Conservation (phyloP, 345 rosid genomes). For the Mangifera indica region DNA sequence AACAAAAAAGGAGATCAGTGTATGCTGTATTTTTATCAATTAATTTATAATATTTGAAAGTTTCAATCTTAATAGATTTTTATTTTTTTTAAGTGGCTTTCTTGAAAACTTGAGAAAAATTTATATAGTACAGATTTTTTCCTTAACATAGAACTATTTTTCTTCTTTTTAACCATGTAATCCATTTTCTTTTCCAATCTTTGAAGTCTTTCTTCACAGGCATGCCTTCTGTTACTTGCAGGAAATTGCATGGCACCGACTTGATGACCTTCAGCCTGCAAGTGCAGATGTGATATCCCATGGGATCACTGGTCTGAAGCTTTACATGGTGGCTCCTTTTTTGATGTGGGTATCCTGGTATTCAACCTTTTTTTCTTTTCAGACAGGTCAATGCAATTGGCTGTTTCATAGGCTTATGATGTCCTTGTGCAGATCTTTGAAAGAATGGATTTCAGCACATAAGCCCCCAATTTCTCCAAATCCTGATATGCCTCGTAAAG, state of each 20-base stretch:
- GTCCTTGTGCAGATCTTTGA: slow-evolving; percentile 58
- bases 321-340: slow-evolving; percentile 99
- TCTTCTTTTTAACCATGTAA: not conserved
- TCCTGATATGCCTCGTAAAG: slow-evolving; percentile 65
- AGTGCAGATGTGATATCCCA: slow-evolving; percentile 81
- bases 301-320: slow-evolving; percentile 78
- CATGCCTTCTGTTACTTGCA: slow-evolving; percentile 32
- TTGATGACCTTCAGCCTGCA: slow-evolving; percentile 84
- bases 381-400: not conserved
- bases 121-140: no score
- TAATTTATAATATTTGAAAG: not conserved
- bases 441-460: slow-evolving; percentile 65
- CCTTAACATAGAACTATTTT: not conserved
- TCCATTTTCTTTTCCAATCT: not conserved
- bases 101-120: not conserved
- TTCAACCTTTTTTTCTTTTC: not conserved
- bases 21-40: slow-evolving; percentile 37
- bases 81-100: not conserved
- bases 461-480: slow-evolving; percentile 59
- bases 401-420: slow-evolving; percentile 6
- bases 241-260: slow-evolving; percentile 98
- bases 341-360: slow-evolving; percentile 58
- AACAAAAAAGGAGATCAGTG: slow-evolving; percentile 98
- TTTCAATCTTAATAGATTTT: not conserved
- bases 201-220: not conserved